Evolutionary conservation across 1,284 basidiomycete species (phyloP).

Genomic region (Ustilago sp.): DNA sequence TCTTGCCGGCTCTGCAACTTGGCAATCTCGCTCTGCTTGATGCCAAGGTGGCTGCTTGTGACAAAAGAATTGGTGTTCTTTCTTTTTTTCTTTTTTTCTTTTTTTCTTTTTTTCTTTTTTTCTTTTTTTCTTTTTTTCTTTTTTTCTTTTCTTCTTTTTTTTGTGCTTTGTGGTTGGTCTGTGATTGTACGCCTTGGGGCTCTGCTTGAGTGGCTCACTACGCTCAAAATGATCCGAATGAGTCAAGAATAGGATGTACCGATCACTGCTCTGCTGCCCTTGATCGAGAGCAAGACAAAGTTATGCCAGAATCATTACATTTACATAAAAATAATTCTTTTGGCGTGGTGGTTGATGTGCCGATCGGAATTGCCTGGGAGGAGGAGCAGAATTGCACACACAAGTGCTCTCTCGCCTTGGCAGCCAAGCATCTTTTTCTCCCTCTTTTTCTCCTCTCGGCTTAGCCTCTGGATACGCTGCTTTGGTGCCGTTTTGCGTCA

Average conservation of each 20-base stretch:
- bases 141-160: too few species aligned
- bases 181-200: neutral
- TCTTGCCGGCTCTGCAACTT: neutral
- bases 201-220: neutral
- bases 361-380: constrained; percentile 2
- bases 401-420: neutral
- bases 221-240: neutral
- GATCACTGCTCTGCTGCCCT: neutral
- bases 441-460: neutral
- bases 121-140: too few species aligned
- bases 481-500: too few species aligned
- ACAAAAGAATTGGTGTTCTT: neutral
- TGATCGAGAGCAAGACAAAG: too few species aligned
- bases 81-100: too few species aligned
- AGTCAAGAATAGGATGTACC: neutral
- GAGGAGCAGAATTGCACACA: neutral
- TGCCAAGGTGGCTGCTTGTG: neutral
- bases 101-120: too few species aligned
- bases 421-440: constrained; percentile 7
- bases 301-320: neutral
- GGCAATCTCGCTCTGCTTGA: neutral
- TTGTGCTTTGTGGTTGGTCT: too few species aligned
- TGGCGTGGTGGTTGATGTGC: neutral
- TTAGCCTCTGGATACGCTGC: too few species aligned
- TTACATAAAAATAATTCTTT: neutral